These are phyloP conservation scores for Chrysoporthe puriensis DNA, from an alignment of 2,329 filamentous ascomycete species.

Conservation along the genomic window DNA sequence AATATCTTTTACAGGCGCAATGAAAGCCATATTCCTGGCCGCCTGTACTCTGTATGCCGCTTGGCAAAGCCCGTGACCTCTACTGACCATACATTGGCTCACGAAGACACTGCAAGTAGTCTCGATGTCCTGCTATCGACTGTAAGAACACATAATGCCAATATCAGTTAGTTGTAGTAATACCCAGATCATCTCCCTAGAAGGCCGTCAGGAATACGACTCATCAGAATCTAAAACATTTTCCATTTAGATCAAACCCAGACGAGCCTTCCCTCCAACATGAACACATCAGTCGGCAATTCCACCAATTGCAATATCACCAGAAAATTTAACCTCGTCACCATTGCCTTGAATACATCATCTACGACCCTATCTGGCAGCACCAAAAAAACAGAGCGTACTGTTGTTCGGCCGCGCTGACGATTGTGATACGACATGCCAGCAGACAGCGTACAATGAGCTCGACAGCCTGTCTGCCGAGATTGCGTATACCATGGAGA, in stretches of 20 bases:
- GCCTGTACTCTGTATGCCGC: neutral
- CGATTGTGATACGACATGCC: conserved; percentile 9
- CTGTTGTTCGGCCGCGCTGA: neutral
- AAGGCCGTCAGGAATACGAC: too few relatives aligned
- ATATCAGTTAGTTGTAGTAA: neutral
- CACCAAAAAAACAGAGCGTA: neutral
- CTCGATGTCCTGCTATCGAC: neutral
- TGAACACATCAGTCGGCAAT: neutral
- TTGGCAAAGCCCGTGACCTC: conserved; percentile 5
- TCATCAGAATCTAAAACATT: neutral
- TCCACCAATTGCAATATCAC: conserved; percentile 3
- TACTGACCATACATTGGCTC: neutral
- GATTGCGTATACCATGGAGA: conserved; percentile 11
- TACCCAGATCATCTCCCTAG: neutral
- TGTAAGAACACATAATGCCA: conserved; percentile 10
- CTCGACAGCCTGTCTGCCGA: conserved; percentile 11
- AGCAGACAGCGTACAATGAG: neutral
- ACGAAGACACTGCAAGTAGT: neutral
- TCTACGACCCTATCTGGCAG: neutral
- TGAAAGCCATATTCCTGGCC: neutral
- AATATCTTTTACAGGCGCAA: neutral
- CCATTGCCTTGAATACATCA: conserved; percentile 4
- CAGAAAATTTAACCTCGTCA: neutral
- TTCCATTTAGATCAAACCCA: neutral
- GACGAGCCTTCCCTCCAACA: neutral